phyloP scores from a whole-genome alignment of 352 stramenopile species.

The Phytopythium boreale region DNA sequence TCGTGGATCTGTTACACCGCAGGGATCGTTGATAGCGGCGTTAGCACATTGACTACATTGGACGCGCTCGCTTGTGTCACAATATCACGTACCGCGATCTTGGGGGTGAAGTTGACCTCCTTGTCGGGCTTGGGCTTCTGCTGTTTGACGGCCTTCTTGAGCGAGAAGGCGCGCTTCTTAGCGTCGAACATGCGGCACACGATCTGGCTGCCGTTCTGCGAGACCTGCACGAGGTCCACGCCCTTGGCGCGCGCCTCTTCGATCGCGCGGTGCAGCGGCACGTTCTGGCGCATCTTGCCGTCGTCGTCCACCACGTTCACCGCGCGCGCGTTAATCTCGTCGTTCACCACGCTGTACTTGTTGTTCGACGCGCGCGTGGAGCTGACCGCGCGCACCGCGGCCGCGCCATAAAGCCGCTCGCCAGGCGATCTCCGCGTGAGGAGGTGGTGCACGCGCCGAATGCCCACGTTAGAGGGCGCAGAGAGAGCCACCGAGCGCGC shows the following conservation, averaged over 20 bases:
- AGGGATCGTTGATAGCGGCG: not conserved
- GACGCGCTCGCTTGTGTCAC: not conserved
- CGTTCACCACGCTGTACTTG: conserved; percentile 61
- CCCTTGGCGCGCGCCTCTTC: conserved; percentile 37
- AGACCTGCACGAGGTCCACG: conserved; percentile 79
- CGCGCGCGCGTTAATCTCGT: conserved; percentile 44
- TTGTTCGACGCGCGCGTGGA: conserved; percentile 30
- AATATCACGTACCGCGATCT: conserved; percentile 62
- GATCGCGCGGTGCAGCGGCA: conserved; percentile 55
- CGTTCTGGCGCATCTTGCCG: conserved; percentile 40
- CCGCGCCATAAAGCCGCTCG: not conserved
- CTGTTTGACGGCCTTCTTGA: conserved; percentile 67
- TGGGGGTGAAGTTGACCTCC: conserved; percentile 62
- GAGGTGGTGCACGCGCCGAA: not conserved
- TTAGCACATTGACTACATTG: not conserved
- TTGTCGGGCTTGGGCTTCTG: conserved; percentile 71
- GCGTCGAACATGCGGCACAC: conserved; percentile 72
- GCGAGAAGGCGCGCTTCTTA: conserved; percentile 66
- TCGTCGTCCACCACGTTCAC: conserved; percentile 59
- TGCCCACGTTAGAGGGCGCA: not conserved
- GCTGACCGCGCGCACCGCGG: conserved; percentile 9
- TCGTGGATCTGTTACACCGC: conserved; percentile 41
- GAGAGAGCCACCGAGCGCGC: not conserved
- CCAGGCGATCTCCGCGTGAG: not conserved
- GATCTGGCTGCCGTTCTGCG: conserved; percentile 25